Evolutionary conservation across 306 rosid species (phyloP).

Genomic region (Fagus sylvatica): DNA sequence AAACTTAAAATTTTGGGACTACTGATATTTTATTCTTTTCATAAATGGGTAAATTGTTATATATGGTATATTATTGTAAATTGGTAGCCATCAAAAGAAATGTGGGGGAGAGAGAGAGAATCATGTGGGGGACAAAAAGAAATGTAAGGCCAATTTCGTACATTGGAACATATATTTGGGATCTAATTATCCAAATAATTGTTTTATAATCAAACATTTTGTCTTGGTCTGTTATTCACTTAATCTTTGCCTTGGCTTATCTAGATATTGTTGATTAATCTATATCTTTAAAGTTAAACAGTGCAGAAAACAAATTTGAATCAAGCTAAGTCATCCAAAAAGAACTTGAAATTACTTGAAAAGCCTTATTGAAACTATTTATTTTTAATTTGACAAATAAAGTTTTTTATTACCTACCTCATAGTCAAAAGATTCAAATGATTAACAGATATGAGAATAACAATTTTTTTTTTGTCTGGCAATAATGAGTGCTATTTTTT

Average conservation of each 20-base stretch:
- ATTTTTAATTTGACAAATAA: neutral
- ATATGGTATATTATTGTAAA: no score
- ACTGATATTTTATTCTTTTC: no score
- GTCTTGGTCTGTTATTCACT: neutral
- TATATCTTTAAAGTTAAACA: neutral
- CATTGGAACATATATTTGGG: neutral
- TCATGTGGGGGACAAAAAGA: neutral
- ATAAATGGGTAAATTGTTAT: no score
- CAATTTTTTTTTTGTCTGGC: no score
- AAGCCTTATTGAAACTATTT: neutral
- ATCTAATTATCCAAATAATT: neutral
- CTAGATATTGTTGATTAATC: neutral
- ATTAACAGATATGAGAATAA: no score
- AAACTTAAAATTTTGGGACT: no score
- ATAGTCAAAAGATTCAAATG: neutral
- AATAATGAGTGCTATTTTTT: no score
- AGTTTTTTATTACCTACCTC: neutral
- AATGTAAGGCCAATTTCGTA: neutral
- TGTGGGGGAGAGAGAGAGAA: neutral
- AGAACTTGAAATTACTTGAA: neutral
- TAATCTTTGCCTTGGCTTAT: neutral
- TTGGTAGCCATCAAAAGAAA: no score
- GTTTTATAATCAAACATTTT: neutral
- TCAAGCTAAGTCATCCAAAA: neutral
- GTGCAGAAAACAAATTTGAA: neutral